phyloP scores from a whole-genome alignment of 331 rosid genomes.

The Acacia pycnantha region DNA sequence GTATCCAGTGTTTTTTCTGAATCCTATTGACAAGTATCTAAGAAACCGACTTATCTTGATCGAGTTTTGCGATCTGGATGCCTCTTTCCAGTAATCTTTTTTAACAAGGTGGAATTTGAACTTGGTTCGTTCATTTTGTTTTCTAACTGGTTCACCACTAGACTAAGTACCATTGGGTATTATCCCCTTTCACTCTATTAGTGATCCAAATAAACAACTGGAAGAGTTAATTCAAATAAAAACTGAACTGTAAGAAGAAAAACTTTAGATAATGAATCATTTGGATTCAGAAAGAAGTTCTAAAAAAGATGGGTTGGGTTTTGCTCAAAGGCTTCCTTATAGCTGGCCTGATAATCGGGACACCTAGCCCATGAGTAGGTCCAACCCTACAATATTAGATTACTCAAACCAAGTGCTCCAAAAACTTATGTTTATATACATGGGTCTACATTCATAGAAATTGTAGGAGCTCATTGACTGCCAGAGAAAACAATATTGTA shows the following conservation, averaged over 20 bases:
- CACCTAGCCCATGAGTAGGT: neutral
- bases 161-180: no score
- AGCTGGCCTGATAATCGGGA: neutral
- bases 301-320: neutral
- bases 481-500: neutral
- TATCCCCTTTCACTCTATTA: no score
- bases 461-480: neutral
- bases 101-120: no score
- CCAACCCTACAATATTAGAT: neutral
- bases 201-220: neutral
- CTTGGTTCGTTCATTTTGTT: no score
- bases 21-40: no score
- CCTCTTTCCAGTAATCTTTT: no score
- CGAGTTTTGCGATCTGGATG: no score
- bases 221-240: neutral
- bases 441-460: neutral
- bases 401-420: constrained; percentile 17
- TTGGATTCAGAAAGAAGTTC: neutral
- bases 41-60: no score
- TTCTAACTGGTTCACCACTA: no score
- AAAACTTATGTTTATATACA: neutral
- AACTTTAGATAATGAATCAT: neutral
- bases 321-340: neutral
- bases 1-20: no score
- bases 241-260: neutral